phyloP scores from a whole-genome alignment of 352 stramenopile genomes.

The Ochromonadaceae sp. region DNA sequence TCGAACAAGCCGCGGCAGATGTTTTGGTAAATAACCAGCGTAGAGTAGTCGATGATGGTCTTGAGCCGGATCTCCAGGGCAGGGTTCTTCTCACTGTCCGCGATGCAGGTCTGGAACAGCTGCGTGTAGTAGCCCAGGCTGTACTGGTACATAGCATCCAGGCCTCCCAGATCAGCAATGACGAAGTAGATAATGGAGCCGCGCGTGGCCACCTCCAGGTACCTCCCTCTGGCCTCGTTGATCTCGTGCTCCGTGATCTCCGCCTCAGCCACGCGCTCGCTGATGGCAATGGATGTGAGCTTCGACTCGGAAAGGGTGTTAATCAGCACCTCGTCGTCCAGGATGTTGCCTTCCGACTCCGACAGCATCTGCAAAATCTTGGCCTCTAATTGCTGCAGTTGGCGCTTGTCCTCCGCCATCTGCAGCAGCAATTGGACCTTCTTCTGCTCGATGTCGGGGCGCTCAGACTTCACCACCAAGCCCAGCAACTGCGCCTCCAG shows the following conservation, averaged over 20 bases:
- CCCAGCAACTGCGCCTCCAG: slow-evolving; percentile 77
- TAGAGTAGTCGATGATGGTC: slow-evolving; percentile 70
- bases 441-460: slow-evolving; percentile 77
- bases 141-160: slow-evolving; percentile 91
- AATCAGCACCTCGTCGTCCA: slow-evolving; percentile 66
- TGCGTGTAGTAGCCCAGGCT: slow-evolving; percentile 75
- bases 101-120: slow-evolving; percentile 74
- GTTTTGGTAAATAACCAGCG: slow-evolving; percentile 74
- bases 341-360: slow-evolving; percentile 69
- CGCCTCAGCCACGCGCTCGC: slow-evolving; percentile 66
- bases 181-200: slow-evolving; percentile 87
- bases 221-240: slow-evolving; percentile 60
- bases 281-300: slow-evolving; percentile 34
- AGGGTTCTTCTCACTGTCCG: slow-evolving; percentile 22
- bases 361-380: slow-evolving; percentile 74
- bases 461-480: slow-evolving; percentile 66
- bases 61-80: slow-evolving; percentile 44
- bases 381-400: slow-evolving; percentile 77
- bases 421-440: slow-evolving; percentile 74
- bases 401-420: slow-evolving; percentile 77
- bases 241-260: slow-evolving; percentile 73
- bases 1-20: slow-evolving; percentile 84
- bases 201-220: slow-evolving; percentile 64
- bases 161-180: slow-evolving; percentile 65
- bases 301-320: slow-evolving; percentile 41